Evolutionary conservation across 2,329 filamentous ascomycete species (phyloP), one percentile per base, ranked within the genome.

Genomic region (Didymellaceae sp.): DNA sequence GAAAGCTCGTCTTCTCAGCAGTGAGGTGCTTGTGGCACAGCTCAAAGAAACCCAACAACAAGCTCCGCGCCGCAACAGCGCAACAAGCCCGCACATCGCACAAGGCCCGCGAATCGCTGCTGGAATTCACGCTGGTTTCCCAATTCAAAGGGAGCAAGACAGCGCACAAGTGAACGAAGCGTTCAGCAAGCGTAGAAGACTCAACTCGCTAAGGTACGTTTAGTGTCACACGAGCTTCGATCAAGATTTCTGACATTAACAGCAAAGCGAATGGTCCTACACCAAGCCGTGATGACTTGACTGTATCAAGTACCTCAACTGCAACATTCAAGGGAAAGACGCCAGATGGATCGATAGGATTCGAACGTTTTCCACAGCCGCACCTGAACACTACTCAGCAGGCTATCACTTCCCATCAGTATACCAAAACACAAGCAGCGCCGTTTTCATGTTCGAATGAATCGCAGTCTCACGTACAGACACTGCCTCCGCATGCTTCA

Each of bases 161-260:
- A 17, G 32, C n/a, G 6, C 10, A 4, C 24, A 16, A 7, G 16
- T 11, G 4, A 39, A 18, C 2, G 18, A 28, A 10, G 11, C 24
- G 2, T 6, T 24, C 8, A 30, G 18, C 9, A 52, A 52, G 22
- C 49, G 49, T 18, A 44, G 22, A n/a, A 38, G 33, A 17, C 14
- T 18, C 6, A 22, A 39, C 13, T 37, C 40, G 6, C n/a, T 9
- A 13, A 9, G 44, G 48, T 42, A 37, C 4, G 37, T 25, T 11
- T 3, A n/a, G 10, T 17, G 6, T 2, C 13, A 4, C 7, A 2
- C 6, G 17, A 18, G 0, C 4, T 1, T 13, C 3, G 8, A 17
- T 35, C 7, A 3, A 16, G 3, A 5, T 5, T 9, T 11, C 47
- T 51, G 26, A 51, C 8, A 3, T 11, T 6, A 7, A 9, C 6